Percentiles rank a stretch among this genome's conserved stretches.
These are phyloP conservation scores for Sanchytrium tribonematis DNA, from an alignment of 371 early-diverging fungal species.

Conservation along the genomic window DNA sequence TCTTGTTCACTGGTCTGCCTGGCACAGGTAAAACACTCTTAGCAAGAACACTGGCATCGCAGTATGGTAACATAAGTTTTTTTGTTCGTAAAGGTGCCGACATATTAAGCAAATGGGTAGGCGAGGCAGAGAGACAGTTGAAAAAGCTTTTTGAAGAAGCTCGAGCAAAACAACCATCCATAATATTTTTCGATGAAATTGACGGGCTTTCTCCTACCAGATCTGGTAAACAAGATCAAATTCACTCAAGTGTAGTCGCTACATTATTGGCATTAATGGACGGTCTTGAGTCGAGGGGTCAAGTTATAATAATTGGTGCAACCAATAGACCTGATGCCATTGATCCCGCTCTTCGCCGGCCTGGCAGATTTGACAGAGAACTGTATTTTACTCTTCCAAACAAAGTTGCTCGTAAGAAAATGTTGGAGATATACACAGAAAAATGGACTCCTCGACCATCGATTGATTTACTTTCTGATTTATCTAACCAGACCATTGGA, in stretches of 20 bases:
- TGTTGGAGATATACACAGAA: conserved; percentile 15
- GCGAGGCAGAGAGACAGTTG: conserved; percentile 41
- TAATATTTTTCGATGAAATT: conserved; percentile 38
- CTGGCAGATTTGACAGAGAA: conserved; percentile 37
- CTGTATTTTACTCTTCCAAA: conserved; percentile 28
- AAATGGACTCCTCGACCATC: conserved; percentile 15
- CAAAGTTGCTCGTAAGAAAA: conserved; percentile 14
- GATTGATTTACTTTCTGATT: conserved; percentile 9
- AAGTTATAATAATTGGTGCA: conserved; percentile 37
- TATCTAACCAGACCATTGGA: conserved; percentile 20
- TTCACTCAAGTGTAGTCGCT: conserved; percentile 33
- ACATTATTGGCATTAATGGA: conserved; percentile 38
- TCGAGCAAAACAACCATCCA: conserved; percentile 21
- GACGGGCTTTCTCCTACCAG: conserved; percentile 32
- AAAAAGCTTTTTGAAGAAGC: conserved; percentile 35
- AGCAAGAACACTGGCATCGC: conserved; percentile 32
- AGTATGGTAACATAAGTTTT: conserved; percentile 25
- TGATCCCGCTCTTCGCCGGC: conserved; percentile 33
- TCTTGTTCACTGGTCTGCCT: conserved; percentile 22
- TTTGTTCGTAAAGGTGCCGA: conserved; percentile 49
- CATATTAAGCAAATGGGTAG: conserved; percentile 47
- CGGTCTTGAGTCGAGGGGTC: conserved; percentile 35
- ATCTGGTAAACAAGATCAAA: conserved; percentile 27
- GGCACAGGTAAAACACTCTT: conserved; percentile 34
- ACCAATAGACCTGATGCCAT: conserved; percentile 27